Percentiles rank a stretch among this genome's conserved stretches.
These are phyloP conservation scores for Zasmidium cellare DNA, from an alignment of 2,329 filamentous ascomycete species.

Conservation along the genomic window DNA sequence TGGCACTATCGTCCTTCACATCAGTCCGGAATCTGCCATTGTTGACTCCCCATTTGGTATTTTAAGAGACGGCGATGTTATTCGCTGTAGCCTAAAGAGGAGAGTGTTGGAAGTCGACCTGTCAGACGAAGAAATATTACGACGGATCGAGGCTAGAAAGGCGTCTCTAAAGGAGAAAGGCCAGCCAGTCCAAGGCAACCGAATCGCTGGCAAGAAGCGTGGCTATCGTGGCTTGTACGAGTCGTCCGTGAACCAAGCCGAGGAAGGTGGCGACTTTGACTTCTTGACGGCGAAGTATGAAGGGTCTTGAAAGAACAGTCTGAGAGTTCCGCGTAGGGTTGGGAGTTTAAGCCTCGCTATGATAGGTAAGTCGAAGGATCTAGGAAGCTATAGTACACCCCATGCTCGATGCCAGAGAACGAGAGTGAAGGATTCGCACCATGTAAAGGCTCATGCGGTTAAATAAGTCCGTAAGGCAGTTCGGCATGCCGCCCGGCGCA, in stretches of 20 bases:
- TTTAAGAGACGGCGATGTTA: slow-evolving; percentile 50
- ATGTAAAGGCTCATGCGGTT: no score
- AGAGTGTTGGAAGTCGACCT: slow-evolving; percentile 45
- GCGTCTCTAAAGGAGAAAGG: slow-evolving; percentile 26
- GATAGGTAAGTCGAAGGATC: no score
- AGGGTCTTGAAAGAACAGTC: no score
- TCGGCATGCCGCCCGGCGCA: no score
- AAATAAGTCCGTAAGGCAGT: no score
- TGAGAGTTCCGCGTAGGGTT: no score
- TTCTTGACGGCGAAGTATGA: slow-evolving; percentile 49
- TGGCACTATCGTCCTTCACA: slow-evolving; percentile 55
- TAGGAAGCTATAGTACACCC: no score
- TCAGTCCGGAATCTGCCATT: slow-evolving; percentile 53
- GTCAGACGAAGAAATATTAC: slow-evolving; percentile 42
- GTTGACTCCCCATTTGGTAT: slow-evolving; percentile 50
- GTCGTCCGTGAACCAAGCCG: slow-evolving; percentile 60
- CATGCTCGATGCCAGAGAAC: no score
- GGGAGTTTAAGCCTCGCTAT: no score
- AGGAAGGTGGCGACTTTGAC: slow-evolving; percentile 62
- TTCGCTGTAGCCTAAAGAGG: slow-evolving; percentile 47
- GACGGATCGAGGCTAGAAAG: slow-evolving; percentile 38
- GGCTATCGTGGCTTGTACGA: slow-evolving; percentile 63
- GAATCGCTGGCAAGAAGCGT: slow-evolving; percentile 39
- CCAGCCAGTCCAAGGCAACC: slow-evolving; percentile 29
- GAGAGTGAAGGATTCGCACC: no score